Conservation (phyloP, 75 land plant genomes). For the Cryptomeria japonica region DNA sequence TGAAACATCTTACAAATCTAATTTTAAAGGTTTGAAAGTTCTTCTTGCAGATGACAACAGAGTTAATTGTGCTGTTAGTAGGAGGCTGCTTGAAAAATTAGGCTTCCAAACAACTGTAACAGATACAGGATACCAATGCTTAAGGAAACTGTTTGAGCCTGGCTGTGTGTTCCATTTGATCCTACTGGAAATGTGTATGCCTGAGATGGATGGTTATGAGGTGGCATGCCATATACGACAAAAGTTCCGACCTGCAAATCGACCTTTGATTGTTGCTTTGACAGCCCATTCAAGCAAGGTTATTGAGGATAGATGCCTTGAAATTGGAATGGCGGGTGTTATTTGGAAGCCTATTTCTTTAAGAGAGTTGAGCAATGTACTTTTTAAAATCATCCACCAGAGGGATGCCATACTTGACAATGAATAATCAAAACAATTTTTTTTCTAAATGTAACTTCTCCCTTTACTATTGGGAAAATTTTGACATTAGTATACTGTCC, state of each 20-base stretch:
- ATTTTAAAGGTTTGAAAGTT: slow-evolving; percentile 62
- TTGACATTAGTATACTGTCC: background rate
- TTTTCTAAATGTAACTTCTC: background rate
- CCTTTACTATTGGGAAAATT: background rate
- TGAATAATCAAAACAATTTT: background rate
- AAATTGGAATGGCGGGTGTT: slow-evolving; percentile 74
- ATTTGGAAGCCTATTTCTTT: slow-evolving; percentile 71
- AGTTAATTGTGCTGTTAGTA: slow-evolving; percentile 71
- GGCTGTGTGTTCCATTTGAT: slow-evolving; percentile 48
- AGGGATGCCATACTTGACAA: background rate
- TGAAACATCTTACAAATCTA: slow-evolving; percentile 24
- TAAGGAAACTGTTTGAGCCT: slow-evolving; percentile 46
- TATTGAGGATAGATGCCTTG: slow-evolving; percentile 53
- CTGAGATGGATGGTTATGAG: slow-evolving; percentile 90
- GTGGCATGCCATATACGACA: slow-evolving; percentile 62
- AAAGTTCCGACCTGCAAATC: slow-evolving; percentile 47
- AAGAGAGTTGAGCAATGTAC: slow-evolving; percentile 55
- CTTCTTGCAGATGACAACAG: slow-evolving; percentile 72
- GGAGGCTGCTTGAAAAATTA: slow-evolving; percentile 63
- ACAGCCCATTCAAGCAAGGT: slow-evolving; percentile 70
- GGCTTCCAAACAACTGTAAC: slow-evolving; percentile 77
- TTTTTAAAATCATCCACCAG: slow-evolving; percentile 43
- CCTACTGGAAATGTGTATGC: slow-evolving; percentile 77
- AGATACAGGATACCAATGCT: slow-evolving; percentile 77
- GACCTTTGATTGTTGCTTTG: slow-evolving; percentile 73